These are phyloP conservation scores for Elsinoe arachidis DNA, from an alignment of 2,329 filamentous ascomycete species.

Conservation along the genomic window DNA sequence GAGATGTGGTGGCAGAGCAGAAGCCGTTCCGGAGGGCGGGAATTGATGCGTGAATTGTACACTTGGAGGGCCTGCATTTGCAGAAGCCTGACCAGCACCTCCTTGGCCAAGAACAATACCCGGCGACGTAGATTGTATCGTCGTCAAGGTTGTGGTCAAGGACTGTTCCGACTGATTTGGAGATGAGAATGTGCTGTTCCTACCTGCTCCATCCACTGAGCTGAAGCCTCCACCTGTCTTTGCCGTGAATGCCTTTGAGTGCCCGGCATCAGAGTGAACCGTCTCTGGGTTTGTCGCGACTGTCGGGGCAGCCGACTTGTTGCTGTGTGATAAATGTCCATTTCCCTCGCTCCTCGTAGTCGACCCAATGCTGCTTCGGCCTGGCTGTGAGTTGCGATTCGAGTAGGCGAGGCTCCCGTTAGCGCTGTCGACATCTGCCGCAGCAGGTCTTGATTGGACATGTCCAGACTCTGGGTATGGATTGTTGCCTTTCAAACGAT, in stretches of 20 bases:
- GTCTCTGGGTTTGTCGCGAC: conserved; percentile 76
- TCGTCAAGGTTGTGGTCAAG: conserved; percentile 74
- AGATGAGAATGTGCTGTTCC: conserved; percentile 67
- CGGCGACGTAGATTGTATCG: conserved; percentile 66
- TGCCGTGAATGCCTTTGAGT: conserved; percentile 73
- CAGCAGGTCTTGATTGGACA: conserved; percentile 11
- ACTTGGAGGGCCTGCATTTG: conserved; percentile 10
- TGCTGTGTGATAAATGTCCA: conserved; percentile 53
- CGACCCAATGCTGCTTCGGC: conserved; percentile 47
- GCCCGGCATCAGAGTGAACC: conserved; percentile 62
- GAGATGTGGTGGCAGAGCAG: conserved; percentile 64
- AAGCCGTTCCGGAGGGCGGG: conserved; percentile 44
- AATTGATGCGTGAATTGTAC: conserved; percentile 53
- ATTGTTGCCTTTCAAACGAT: conserved; percentile 62
- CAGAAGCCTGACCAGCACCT: conserved; percentile 27
- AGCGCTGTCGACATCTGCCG: conserved; percentile 23
- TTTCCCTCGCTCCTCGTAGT: conserved; percentile 43
- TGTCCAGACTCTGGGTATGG: conserved; percentile 79
- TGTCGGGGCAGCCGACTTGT: conserved; percentile 68
- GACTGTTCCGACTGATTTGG: conserved; percentile 73
- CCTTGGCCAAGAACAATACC: conserved; percentile 36
- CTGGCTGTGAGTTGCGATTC: conserved; percentile 46
- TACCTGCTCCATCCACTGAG: conserved; percentile 49
- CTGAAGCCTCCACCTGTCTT: conserved; percentile 61
- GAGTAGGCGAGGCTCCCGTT: conserved; percentile 42